Evolutionary conservation across 495 filamentous ascomycete genomes (phyloP).

Genomic region (Hypoxylon lienhwacheense): DNA sequence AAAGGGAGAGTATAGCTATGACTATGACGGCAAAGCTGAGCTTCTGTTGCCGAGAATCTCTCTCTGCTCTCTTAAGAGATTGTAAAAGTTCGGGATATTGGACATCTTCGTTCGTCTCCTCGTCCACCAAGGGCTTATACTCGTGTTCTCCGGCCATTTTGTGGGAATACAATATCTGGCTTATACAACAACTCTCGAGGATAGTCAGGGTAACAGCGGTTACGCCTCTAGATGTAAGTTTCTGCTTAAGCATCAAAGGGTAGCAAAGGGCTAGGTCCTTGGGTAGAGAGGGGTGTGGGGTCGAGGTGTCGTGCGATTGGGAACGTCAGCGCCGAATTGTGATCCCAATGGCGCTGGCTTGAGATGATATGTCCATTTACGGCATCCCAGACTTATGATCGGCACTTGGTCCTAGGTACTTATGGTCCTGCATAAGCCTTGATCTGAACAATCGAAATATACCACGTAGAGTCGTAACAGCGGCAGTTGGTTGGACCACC

Average conservation of each 20-base stretch:
- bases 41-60: background rate
- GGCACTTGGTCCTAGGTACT: too few relatives aligned
- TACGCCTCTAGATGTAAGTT: too few relatives aligned
- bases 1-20: background rate
- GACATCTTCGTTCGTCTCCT: background rate
- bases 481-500: slow-evolving; percentile 1
- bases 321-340: background rate
- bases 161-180: too few relatives aligned
- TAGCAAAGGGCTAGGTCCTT: too few relatives aligned
- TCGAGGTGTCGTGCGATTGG: background rate
- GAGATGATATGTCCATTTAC: background rate
- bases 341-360: background rate
- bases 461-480: slow-evolving; percentile 2
- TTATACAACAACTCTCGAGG: too few relatives aligned
- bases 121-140: slow-evolving; percentile 5
- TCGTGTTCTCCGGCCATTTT: background rate
- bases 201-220: too few relatives aligned
- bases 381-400: background rate
- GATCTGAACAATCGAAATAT: background rate
- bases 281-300: too few relatives aligned
- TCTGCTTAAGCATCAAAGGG: too few relatives aligned
- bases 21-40: background rate
- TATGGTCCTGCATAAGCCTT: slow-evolving; percentile 3
- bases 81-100: background rate
- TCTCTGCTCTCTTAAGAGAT: background rate